Evolutionary conservation across 768 basidiomycete species (phyloP), one percentile per base, ranked within the genome.

Genomic region (Suillus americanus): DNA sequence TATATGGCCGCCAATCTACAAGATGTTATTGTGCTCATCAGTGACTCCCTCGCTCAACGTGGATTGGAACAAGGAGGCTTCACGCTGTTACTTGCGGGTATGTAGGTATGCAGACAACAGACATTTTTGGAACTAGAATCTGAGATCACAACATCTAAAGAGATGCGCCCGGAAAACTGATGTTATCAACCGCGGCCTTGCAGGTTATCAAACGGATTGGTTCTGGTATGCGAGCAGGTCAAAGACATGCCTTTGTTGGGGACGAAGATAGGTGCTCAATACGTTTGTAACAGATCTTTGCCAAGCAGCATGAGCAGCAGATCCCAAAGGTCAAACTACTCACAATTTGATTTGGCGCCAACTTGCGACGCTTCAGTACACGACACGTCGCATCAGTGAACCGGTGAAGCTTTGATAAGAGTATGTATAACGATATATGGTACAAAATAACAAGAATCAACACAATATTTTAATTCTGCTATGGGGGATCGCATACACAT

Each of bases 201-300:
- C 85, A 40, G 94, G 94, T 3, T 97, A 96, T 77, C 95, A 92
- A 71, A 90, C 92, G 1, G 86, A 89, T 38, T 95, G 94, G 94
- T 95, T 43, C 91, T 91, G 3, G 83, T 94, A 33, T 85, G 95
- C 64, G 83, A 91, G 70, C 9, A 35, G 8, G 35, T 35, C 35
- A 35, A 35, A 35, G 35, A 35, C 35, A 35, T 35, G 35, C 35
- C 35, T 35, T 35, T 10, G 35, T 35, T 35, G 35, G 33, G 33
- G 33, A 33, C 33, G 33, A 33, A 33, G 33, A 33, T 6, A 35
- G 35, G 8, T 35, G 35, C 35, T 35, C 35, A 9, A 9, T 35
- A 9, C 1, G 10, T 35, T 10, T 35, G 1, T 35, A 35, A 35
- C 35, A 35, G 35, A 35, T 35, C 7, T 35, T 35, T 35, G 9